Conservation (phyloP, 176 grass and related monocot species). For the Aegilops speltoides region DNA sequence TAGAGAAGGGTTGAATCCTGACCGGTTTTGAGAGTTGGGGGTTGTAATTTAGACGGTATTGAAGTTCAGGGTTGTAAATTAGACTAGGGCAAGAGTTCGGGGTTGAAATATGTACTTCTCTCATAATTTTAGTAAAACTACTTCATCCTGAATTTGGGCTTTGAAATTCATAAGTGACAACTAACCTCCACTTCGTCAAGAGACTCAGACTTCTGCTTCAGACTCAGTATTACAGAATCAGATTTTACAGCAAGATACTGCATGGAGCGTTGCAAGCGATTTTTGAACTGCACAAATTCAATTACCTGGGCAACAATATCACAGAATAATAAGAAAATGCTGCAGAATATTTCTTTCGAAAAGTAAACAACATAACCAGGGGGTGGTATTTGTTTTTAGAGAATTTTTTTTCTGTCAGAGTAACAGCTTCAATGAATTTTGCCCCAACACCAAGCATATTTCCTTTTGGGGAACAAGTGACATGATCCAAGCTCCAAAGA, state of each 20-base stretch:
- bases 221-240: constrained; percentile 64
- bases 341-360: not conserved
- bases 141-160: not conserved
- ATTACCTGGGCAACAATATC: constrained; percentile 66
- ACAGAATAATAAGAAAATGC: constrained; percentile 12
- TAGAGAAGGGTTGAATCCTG: no score
- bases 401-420: no score
- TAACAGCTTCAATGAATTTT: not conserved
- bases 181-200: constrained; percentile 83
- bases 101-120: no score
- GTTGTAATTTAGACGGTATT: no score
- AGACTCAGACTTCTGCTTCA: constrained; percentile 79
- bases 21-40: no score
- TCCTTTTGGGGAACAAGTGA: not conserved
- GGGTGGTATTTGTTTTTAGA: no score
- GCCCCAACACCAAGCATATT: not conserved
- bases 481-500: not conserved
- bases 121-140: constrained; percentile 15
- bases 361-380: not conserved
- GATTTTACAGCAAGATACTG: constrained; percentile 73
- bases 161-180: constrained; percentile 20
- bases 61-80: no score
- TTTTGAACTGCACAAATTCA: constrained; percentile 92
- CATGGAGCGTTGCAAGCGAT: constrained; percentile 68
- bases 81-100: no score